Evolutionary conservation across 768 basidiomycete species (phyloP).

Genomic region (Royoungia palumana): DNA sequence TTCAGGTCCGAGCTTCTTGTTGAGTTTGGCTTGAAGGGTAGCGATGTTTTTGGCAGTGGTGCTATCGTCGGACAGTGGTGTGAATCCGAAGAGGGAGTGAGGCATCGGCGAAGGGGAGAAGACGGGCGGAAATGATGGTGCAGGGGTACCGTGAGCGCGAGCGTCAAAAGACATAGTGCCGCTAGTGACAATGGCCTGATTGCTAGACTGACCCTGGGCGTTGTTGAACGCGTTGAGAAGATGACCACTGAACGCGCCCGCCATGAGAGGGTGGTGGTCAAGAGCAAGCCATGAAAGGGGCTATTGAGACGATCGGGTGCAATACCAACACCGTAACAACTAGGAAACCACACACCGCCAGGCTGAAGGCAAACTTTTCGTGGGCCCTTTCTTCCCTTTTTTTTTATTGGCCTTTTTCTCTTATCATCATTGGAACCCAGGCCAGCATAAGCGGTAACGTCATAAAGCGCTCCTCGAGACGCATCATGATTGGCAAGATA

Average conservation of each 20-base stretch:
- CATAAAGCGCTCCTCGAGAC: too few species aligned
- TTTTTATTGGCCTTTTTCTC: too few species aligned
- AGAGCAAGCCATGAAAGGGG: constrained; percentile 7
- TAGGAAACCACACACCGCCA: too few species aligned
- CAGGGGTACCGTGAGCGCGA: constrained; percentile 46
- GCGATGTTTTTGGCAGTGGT: constrained; percentile 55
- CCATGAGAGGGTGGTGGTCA: constrained; percentile 39
- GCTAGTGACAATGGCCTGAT: constrained; percentile 39
- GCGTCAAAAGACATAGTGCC: constrained; percentile 63
- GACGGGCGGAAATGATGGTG: constrained; percentile 3
- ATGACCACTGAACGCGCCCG: constrained; percentile 58
- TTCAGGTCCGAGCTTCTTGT: constrained; percentile 91
- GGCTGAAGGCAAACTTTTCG: too few species aligned
- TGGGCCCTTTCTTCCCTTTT: too few species aligned
- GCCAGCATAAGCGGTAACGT: too few species aligned
- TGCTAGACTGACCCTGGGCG: constrained; percentile 16
- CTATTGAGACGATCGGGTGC: neutral
- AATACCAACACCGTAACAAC: neutral
- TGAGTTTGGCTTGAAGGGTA: constrained; percentile 73
- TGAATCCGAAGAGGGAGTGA: constrained; percentile 2
- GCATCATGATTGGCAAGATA: too few species aligned
- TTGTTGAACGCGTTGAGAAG: constrained; percentile 45
- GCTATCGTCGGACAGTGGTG: constrained; percentile 52
- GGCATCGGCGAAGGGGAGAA: constrained; percentile 1
- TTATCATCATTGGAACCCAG: too few species aligned